A percentile compares a stretch with the other conserved stretches of the same genome.
phyloP scores from a whole-genome alignment of 2,329 filamentous ascomycete genomes.

The Waltergamsia citrina region DNA sequence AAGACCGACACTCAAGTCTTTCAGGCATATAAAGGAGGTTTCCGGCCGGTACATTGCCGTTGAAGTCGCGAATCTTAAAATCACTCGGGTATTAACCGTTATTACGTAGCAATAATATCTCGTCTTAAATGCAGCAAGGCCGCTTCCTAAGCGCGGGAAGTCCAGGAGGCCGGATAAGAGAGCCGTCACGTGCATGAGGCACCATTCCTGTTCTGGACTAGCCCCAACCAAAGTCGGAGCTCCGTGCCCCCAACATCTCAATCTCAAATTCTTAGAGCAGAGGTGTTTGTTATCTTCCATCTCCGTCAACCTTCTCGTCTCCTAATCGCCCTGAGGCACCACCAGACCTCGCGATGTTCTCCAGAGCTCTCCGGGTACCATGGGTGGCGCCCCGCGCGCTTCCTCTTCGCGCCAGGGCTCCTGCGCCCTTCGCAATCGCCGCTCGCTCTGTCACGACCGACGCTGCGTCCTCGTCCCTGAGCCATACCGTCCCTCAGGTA shows the following conservation, averaged over 20 bases:
- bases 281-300: constrained; percentile 19
- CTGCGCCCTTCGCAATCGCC: constrained; percentile 34
- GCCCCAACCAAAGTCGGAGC: constrained; percentile 26
- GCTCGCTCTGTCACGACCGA: constrained; percentile 85
- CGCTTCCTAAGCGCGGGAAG: too few species aligned
- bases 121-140: too few species aligned
- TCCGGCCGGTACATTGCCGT: too few species aligned
- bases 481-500: constrained; percentile 38
- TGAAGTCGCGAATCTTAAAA: too few species aligned
- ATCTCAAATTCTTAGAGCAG: constrained; percentile 34
- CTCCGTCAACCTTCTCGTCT: constrained; percentile 17
- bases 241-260: constrained; percentile 30
- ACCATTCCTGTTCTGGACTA: constrained; percentile 18
- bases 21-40: too few species aligned
- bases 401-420: constrained; percentile 43
- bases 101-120: too few species aligned
- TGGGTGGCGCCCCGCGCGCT: constrained; percentile 32
- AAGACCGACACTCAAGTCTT: too few species aligned
- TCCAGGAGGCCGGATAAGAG: constrained; percentile 1
- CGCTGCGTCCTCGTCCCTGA: constrained; percentile 82
- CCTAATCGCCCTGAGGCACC: constrained; percentile 21
- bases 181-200: constrained; percentile 12
- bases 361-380: constrained; percentile 52
- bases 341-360: constrained; percentile 50
- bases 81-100: too few species aligned